Evolutionary conservation across 2,329 filamentous ascomycete species (phyloP), one percentile per base, ranked within the genome.

Genomic region (Emericellopsis cladophorae): DNA sequence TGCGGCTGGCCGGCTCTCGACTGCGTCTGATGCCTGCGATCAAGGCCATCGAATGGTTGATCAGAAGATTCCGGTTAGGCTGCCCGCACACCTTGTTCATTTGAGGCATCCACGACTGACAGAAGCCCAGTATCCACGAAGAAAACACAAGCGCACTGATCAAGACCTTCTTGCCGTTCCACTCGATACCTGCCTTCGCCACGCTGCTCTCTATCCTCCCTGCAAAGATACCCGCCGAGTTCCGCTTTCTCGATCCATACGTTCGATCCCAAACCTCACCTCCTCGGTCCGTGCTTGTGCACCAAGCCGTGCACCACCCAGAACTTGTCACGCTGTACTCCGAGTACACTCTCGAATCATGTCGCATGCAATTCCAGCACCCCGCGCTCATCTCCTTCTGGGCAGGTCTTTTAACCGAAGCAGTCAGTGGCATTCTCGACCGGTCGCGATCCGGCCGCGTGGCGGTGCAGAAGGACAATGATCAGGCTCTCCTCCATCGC

Each of bases 21-120:
- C 58, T 98, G 48, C 71, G 90, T 47, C 68, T 99, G 26, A 88
- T 82, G 65, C 90, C 92, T 33, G 87, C 86, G 1, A 76, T 95
- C 41, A 94, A 93, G 62, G 80, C 89, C 14, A 71, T 96, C 31
- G 93, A 99, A 66, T 99, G 92, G 92, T 72, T 98, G 37, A 75
- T 98, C 41, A 73, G 92, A 54, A 74, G 90, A 53, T 98, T 96
- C 55, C 79, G 81, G 87, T 93, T 66, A 15, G 40, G 5, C n/a
- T 32, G 23, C 12, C 39, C 21, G 31, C 23, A 16, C 15, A 51
- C 6, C 12, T n/a, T 31, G 6, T 9, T 16, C 16, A 22, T n/a
- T 37, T 33, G 40, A 44, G 44, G 49, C 42, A 21, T 31, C 37
- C 39, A 37, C 8, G 14, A 9, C 34, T 42, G 34, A 41, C 37